Evolutionary conservation across 2,329 filamentous ascomycete genomes (phyloP).

Genomic region (Aspergillus versicolor): DNA sequence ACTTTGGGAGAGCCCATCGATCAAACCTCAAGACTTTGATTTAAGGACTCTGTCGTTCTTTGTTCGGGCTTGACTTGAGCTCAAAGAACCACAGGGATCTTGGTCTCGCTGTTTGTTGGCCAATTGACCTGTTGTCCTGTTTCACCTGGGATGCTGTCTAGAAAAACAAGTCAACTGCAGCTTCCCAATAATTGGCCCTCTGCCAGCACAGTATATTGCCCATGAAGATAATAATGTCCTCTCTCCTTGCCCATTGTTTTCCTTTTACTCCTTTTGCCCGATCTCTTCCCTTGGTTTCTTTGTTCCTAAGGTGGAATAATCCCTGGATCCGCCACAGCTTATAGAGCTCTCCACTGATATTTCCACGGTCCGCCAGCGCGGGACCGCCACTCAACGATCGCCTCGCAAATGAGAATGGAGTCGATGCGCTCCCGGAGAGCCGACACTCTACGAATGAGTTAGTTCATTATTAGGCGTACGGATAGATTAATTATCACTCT

Average conservation of each 20-base stretch:
- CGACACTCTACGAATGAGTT: background rate
- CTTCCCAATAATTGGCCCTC: background rate
- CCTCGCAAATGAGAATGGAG: constrained; percentile 19
- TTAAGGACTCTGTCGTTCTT: background rate
- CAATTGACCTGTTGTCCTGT: background rate
- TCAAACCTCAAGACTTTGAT: background rate
- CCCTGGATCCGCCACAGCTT: constrained; percentile 13
- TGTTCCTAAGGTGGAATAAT: constrained; percentile 11
- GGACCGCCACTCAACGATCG: constrained; percentile 11
- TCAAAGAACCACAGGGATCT: background rate
- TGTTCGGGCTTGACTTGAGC: background rate
- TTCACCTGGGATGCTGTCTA: background rate
- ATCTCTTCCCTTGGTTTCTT: background rate
- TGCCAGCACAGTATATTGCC: background rate
- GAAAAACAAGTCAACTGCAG: background rate
- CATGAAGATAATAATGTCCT: background rate
- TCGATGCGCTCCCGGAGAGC: background rate
- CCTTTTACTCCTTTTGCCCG: background rate
- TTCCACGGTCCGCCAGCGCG: constrained; percentile 13
- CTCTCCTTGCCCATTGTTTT: background rate
- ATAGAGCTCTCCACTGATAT: constrained; percentile 18
- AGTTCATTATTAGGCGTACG: background rate
- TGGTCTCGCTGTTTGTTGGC: background rate
- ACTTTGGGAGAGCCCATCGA: background rate
- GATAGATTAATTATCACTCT: background rate